These are phyloP conservation scores for Morella rubra DNA, from an alignment of 306 rosid genomes.

Conservation along the genomic window DNA sequence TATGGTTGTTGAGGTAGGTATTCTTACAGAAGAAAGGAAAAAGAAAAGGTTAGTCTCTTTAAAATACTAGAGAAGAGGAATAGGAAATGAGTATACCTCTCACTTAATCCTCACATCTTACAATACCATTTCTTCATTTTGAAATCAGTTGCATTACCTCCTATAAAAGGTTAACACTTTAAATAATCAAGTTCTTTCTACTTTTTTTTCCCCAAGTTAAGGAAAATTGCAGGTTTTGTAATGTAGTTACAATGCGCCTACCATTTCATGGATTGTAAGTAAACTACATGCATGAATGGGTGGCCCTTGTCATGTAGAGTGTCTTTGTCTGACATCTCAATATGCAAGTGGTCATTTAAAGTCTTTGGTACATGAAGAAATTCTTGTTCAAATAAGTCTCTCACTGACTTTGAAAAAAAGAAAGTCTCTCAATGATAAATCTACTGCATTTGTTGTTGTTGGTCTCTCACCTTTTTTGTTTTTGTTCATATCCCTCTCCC, in stretches of 20 bases:
- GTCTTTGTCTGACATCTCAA: neutral
- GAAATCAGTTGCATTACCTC: neutral
- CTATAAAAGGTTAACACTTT: neutral
- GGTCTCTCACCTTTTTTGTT: too few species aligned
- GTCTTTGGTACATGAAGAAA: neutral
- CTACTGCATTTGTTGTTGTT: too few species aligned
- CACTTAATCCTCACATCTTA: too few species aligned
- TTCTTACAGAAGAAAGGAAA: too few species aligned
- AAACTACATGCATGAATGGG: neutral
- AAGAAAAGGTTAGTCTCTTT: too few species aligned
- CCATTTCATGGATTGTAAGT: neutral
- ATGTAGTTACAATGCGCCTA: neutral
- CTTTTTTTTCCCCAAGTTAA: neutral
- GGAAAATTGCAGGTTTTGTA: neutral
- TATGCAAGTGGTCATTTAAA: neutral
- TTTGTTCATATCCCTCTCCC: too few species aligned
- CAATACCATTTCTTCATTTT: neutral
- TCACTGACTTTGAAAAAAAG: too few species aligned
- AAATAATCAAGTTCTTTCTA: neutral
- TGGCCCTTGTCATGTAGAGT: constrained; percentile 1
- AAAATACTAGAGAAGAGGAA: too few species aligned
- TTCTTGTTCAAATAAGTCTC: neutral
- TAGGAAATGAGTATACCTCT: too few species aligned
- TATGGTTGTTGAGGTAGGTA: too few species aligned
- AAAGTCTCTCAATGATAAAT: too few species aligned